Base-by-base conservation (phyloP, 306 rosid species). In the Gastrolobium villosum region DNA sequence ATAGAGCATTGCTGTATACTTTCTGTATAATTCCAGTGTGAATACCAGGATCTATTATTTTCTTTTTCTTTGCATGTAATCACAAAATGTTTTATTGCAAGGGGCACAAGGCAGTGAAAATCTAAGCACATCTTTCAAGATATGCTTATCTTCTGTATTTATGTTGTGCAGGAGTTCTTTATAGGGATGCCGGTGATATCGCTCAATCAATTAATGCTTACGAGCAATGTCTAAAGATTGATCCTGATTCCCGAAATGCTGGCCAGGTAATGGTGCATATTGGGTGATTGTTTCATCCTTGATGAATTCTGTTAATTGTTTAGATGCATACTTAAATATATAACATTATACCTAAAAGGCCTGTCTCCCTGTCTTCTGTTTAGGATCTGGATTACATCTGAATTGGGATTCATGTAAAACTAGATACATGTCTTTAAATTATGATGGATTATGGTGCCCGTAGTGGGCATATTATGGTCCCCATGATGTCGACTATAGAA, bases 201-300 rank as follows among this genome's bases (percentile, higher is more conserved):
- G 62, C 90, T 63, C 71, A 84, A 53, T 96, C 99, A 52, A 86
- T 95, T 86, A 89, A 88, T 86, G 98, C 99, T 5, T 95, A 95
- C 80, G 99, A 95, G 85, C 94, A 87, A 65, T 95, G 99, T 76
- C 96, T 95, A 55, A 91, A 89, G 86, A 95, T 95, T 69, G 99
- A 95, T 83, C 99, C 96, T 0, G 99, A 95, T 82, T 95, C 99
- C 76, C 89, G 99, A 63, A 95, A 95, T 87, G 99, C 99, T 78
- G 98, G 99, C 87, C 99, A 95, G 99, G 99, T 95, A 76, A 76
- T 75, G 76, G 55, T 45, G 31, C 62, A 45, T 86, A 57, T 11
- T 63, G 75, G 48, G 40, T 69, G 74, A 41, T 49, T 74, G 7
- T 50, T 46, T 41, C 20, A 3, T 73, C 11, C 40, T 75, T 53